phyloP scores from a whole-genome alignment of 2,329 filamentous ascomycete species.

The Orbilia blumenaviensis region DNA sequence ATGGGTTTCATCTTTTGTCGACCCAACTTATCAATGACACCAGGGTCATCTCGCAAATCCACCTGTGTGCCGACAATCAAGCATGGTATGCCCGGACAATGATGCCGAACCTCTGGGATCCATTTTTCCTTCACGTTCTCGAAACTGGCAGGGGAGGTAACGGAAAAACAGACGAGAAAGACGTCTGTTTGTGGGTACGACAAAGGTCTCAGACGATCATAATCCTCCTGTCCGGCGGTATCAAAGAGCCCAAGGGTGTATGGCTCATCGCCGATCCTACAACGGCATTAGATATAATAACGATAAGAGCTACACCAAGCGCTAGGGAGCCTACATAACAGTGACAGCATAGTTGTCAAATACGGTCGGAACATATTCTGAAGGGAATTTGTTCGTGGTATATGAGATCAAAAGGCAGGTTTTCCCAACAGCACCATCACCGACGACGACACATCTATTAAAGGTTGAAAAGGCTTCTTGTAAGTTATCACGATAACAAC shows the following conservation, averaged over 20 bases:
- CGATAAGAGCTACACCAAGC: background rate
- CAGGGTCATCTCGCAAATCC: constrained; percentile 88
- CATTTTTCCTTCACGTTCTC: constrained; percentile 81
- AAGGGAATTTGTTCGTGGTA: constrained; percentile 99
- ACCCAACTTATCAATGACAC: constrained; percentile 86
- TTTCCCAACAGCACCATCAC: constrained; percentile 99
- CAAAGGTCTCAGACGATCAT: constrained; percentile 92
- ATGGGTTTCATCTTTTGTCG: constrained; percentile 98
- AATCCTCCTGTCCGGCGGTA: constrained; percentile 99
- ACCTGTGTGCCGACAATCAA: constrained; percentile 97
- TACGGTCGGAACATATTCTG: constrained; percentile 98
- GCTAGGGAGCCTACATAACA: constrained; percentile 82
- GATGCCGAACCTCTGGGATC: constrained; percentile 90
- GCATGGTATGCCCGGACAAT: constrained; percentile 97
- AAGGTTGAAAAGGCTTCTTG: constrained; percentile 10
- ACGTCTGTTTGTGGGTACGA: constrained; percentile 99
- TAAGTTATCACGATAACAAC: constrained; percentile 25
- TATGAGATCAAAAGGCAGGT: constrained; percentile 99
- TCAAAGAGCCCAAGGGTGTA: constrained; percentile 98
- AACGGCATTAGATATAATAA: constrained; percentile 1
- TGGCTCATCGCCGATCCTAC: constrained; percentile 97
- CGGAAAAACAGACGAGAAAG: constrained; percentile 98
- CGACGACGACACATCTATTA: constrained; percentile 92
- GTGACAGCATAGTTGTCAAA: constrained; percentile 99
- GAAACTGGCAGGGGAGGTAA: constrained; percentile 95